Percentiles rank a stretch among this genome's conserved stretches.
Evolutionary conservation across 2,329 filamentous ascomycete genomes (phyloP).

Genomic region (Nigrograna mackinnonii): DNA sequence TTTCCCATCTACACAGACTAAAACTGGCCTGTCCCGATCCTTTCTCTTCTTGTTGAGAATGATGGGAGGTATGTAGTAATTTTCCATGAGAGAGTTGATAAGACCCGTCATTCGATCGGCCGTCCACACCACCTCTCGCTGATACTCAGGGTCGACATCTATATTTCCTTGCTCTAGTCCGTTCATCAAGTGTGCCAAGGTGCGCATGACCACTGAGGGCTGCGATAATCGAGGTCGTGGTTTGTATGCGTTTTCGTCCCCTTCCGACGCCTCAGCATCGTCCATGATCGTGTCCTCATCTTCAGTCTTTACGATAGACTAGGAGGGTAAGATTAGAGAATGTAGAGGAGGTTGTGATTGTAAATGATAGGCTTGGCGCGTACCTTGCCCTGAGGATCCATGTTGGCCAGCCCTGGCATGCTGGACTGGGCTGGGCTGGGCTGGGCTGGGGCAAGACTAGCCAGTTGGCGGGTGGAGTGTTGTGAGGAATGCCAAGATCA

Average conservation of each 20-base stretch:
- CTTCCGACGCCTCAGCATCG: no score
- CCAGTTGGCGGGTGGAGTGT: no score
- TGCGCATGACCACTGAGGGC: conserved; percentile 20
- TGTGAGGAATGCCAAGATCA: not conserved
- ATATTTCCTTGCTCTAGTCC: conserved; percentile 28
- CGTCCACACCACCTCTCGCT: conserved; percentile 52
- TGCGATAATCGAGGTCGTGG: conserved; percentile 25
- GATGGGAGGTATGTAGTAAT: conserved; percentile 51
- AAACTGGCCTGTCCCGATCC: conserved; percentile 18
- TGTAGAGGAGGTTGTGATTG: not conserved
- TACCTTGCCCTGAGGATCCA: conserved; percentile 10
- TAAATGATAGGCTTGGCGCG: conserved; percentile 3
- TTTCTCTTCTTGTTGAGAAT: conserved; percentile 47
- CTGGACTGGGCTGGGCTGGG: no score
- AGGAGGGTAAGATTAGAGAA: conserved; percentile 1
- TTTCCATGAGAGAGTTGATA: conserved; percentile 41
- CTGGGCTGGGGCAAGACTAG: no score
- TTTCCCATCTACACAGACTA: conserved; percentile 53
- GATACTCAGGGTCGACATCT: conserved; percentile 51
- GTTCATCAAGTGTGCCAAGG: conserved; percentile 24
- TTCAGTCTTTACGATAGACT: no score
- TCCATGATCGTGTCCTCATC: no score
- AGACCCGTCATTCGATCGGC: conserved; percentile 38
- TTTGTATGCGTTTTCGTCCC: conserved; percentile 17
- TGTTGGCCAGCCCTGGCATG: conserved; percentile 12